Evolutionary conservation across 164 flowering plant species (phyloP), one percentile per base, ranked within the genome.

Genomic region (Magnolia sinica): DNA sequence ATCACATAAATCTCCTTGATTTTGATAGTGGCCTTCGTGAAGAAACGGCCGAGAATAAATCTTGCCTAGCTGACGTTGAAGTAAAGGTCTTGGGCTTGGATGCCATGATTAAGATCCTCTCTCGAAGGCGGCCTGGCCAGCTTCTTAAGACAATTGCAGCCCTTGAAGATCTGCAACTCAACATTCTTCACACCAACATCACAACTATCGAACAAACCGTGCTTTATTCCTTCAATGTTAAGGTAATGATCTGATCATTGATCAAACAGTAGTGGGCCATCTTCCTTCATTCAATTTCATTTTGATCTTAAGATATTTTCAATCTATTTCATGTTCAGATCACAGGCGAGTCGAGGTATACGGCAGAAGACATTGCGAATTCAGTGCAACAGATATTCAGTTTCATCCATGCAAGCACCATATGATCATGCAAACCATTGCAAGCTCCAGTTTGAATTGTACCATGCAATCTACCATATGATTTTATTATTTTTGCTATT

Each of bases 171-270:
- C 78, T 96, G 82, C 93, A 90, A 78, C 87, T 96, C 77, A 86
- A 73, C 68, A 90, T 96, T 72, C 91, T 96, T 59, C 99, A 96
- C 70, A 90, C 97, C 81, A 96, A 96, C 79, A 91, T 96, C 80
- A 92, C 99, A 73, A 94, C 99, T 80, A 90, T 91, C 74, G 98
- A 96, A 71, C 98, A 96, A 76, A 96, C 99, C 58, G 98, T 94
- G 75, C 95, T 96, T 64, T 96, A 94, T 76, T 91, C 99, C 29
- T 94, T 96, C 85, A 94, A 91, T 74, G 91, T 96, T 79, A 93
- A 93, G 96, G 97, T 93, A 85, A n/a, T 10, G 19, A 24, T 14
- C 6, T 16, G 5, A 31, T 68, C n/a, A 11, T 14, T 68, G 18
- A 31, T 31, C 31, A 16, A 24, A 68, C 49, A 19, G 18, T 27